Percentiles rank a stretch among this genome's conserved stretches.
These are phyloP conservation scores for Elymus sibiricus DNA, from an alignment of 176 grass and related monocot species.

Conservation along the genomic window DNA sequence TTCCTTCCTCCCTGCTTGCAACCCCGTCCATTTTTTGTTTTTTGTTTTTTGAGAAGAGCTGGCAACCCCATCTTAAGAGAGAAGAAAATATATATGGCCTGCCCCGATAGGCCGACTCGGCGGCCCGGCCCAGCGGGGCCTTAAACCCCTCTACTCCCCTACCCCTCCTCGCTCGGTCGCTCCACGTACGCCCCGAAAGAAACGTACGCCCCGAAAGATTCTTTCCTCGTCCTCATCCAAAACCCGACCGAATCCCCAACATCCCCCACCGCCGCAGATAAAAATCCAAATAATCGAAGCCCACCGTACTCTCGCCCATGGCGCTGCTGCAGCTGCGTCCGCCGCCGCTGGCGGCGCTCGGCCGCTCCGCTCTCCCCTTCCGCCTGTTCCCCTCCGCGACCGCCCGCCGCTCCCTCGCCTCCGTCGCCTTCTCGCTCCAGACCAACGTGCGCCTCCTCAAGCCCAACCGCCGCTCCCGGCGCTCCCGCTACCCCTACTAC, in stretches of 20 bases:
- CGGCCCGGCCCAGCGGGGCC: neutral
- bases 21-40: too few relatives aligned
- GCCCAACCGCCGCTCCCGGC: constrained; percentile 47
- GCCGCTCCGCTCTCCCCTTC: neutral
- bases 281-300: constrained; percentile 46
- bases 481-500: constrained; percentile 51
- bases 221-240: constrained; percentile 38
- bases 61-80: too few relatives aligned
- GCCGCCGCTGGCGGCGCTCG: constrained; percentile 12
- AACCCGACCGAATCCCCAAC: constrained; percentile 11
- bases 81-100: too few relatives aligned
- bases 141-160: neutral
- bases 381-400: neutral
- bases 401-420: constrained; percentile 6
- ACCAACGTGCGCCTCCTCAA: constrained; percentile 48
- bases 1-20: too few relatives aligned
- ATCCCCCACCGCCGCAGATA: constrained; percentile 34
- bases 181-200: neutral
- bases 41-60: too few relatives aligned
- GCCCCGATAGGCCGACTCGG: too few relatives aligned
- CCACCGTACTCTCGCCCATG: constrained; percentile 36
- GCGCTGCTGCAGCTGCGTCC: constrained; percentile 39
- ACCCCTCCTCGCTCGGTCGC: neutral
- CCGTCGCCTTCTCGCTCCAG: constrained; percentile 45
- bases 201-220: constrained; percentile 14